Percentiles rank a stretch among this genome's conserved stretches.
Evolutionary conservation across 2,329 filamentous ascomycete species (phyloP).

Genomic region (Hypoxylon sp.): DNA sequence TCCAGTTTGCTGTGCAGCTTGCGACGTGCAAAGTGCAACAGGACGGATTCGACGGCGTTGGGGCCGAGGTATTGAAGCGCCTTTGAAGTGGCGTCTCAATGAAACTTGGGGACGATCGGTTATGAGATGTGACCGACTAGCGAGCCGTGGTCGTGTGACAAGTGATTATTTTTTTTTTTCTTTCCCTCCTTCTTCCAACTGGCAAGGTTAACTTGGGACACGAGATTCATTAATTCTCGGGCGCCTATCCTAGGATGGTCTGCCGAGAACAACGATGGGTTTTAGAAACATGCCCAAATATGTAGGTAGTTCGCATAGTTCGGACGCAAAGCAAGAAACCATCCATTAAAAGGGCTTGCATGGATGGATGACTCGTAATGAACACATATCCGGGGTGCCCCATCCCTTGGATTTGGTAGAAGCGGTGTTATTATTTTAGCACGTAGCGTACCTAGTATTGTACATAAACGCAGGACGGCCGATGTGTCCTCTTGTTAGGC

Average conservation of each 20-base stretch:
- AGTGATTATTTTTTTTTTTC: conserved; percentile 14
- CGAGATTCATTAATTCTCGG: conserved; percentile 32
- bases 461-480: conserved; percentile 21
- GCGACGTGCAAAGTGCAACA: conserved; percentile 77
- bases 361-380: conserved; percentile 48
- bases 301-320: conserved; percentile 40
- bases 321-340: conserved; percentile 41
- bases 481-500: conserved; percentile 28
- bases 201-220: conserved; percentile 16
- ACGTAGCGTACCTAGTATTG: conserved; percentile 23
- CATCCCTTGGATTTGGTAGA: conserved; percentile 45
- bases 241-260: conserved; percentile 31
- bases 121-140: conserved; percentile 43
- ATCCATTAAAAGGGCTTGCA: conserved; percentile 38
- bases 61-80: conserved; percentile 49
- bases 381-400: conserved; percentile 35
- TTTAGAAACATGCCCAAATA: conserved; percentile 34
- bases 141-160: conserved; percentile 45
- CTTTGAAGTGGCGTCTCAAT: conserved; percentile 45
- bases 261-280: conserved; percentile 34
- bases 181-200: neutral
- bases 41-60: conserved; percentile 74
- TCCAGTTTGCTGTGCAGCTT: conserved; percentile 75
- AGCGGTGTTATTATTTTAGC: conserved; percentile 33
- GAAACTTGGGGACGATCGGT: conserved; percentile 44